These are phyloP conservation scores for Wickerhamomyces bisporus DNA, from an alignment of 805 yeast species.

Conservation along the genomic window DNA sequence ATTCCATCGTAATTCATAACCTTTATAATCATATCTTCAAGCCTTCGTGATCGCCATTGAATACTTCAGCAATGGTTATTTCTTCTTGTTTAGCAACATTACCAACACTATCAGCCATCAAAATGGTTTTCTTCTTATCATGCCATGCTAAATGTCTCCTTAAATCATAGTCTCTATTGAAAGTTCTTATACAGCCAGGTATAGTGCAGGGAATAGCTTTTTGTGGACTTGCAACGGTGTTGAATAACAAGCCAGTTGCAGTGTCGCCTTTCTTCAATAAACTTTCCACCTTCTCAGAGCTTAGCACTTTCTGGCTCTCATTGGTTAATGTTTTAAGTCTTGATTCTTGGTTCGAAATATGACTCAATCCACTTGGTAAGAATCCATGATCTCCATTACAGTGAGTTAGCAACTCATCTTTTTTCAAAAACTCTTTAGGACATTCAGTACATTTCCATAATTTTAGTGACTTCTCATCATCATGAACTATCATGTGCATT, in stretches of 20 bases:
- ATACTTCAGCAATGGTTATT: too few species aligned
- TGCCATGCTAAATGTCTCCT: conserved; percentile 52
- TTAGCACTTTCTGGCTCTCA: conserved; percentile 4
- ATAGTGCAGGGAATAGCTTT: conserved; percentile 41
- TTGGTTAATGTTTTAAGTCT: background rate
- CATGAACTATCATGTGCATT: conserved; percentile 73
- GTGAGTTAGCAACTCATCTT: conserved; percentile 53
- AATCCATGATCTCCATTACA: conserved; percentile 39
- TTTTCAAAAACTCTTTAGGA: conserved; percentile 45
- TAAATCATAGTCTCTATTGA: conserved; percentile 44
- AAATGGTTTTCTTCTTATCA: conserved; percentile 21
- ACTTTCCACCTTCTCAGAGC: conserved; percentile 21
- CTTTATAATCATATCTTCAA: too few species aligned
- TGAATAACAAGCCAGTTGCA: conserved; percentile 26
- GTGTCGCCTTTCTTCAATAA: conserved; percentile 22
- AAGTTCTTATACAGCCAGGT: conserved; percentile 46
- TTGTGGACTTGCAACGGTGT: conserved; percentile 26
- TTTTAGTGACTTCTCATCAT: conserved; percentile 32
- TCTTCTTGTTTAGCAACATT: background rate
- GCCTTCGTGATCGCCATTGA: too few species aligned
- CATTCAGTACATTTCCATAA: conserved; percentile 66
- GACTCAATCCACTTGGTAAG: conserved; percentile 15
- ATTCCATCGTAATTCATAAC: too few species aligned
- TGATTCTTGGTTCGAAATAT: background rate
- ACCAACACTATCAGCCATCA: background rate